Percentiles rank a stretch among this genome's conserved stretches.
phyloP scores from a whole-genome alignment of 106 monocot genomes.

The Acorus gramineus region DNA sequence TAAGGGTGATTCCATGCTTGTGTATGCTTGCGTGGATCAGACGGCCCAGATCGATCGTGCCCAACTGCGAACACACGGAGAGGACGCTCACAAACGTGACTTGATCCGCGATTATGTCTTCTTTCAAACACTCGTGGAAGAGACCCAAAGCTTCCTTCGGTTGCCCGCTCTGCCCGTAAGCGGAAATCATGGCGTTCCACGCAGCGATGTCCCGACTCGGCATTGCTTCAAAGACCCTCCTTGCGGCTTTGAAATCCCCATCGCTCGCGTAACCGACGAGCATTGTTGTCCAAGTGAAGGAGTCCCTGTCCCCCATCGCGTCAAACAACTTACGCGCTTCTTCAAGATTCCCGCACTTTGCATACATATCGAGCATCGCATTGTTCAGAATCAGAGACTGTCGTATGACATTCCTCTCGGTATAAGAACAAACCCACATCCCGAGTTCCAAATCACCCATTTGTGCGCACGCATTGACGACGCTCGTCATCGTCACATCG shows the following conservation, averaged over 20 bases:
- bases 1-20: slow-evolving; percentile 16
- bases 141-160: slow-evolving; percentile 41
- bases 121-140: slow-evolving; percentile 19
- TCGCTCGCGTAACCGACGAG: slow-evolving; percentile 29
- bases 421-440: slow-evolving; percentile 28
- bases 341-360: slow-evolving; percentile 33
- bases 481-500: slow-evolving; percentile 33
- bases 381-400: slow-evolving; percentile 30
- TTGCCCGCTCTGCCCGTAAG: slow-evolving; percentile 31
- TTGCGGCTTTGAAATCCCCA: slow-evolving; percentile 24
- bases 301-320: slow-evolving; percentile 30
- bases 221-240: slow-evolving; percentile 22
- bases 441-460: slow-evolving; percentile 36
- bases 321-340: slow-evolving; percentile 34
- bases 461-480: slow-evolving; percentile 37
- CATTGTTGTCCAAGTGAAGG: slow-evolving; percentile 50
- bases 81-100: slow-evolving; percentile 25
- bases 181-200: slow-evolving; percentile 52
- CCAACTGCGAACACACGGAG: slow-evolving; percentile 35
- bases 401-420: background rate
- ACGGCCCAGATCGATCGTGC: slow-evolving; percentile 29
- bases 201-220: slow-evolving; percentile 23
- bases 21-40: slow-evolving; percentile 30
- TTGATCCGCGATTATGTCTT: slow-evolving; percentile 16
- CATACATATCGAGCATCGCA: slow-evolving; percentile 46